Conservation (phyloP, 306 rosid species). For the Quercus engelmannii region DNA sequence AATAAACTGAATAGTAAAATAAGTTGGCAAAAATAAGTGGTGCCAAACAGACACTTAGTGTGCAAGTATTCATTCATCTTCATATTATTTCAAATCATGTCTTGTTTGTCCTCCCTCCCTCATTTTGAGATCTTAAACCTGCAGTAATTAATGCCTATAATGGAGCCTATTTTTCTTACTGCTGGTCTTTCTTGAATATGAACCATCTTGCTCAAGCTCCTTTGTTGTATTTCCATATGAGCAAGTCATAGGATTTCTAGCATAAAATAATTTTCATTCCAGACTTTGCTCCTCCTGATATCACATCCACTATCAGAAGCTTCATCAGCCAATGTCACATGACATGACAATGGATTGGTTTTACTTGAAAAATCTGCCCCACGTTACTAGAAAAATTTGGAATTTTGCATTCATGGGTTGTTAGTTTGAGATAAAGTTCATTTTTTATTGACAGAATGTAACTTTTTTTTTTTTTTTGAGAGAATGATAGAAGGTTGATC, state of each 20-base stretch:
- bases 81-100: neutral
- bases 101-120: neutral
- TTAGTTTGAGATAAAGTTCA: neutral
- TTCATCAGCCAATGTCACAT: neutral
- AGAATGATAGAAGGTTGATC: neutral
- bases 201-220: neutral
- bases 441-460: neutral
- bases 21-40: no score
- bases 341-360: neutral
- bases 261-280: neutral
- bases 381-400: neutral
- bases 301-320: neutral
- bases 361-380: neutral
- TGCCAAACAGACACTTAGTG: neutral
- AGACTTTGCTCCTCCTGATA: neutral
- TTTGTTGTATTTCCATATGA: neutral
- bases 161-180: neutral
- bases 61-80: neutral
- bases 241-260: neutral
- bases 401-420: no score
- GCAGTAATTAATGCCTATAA: neutral
- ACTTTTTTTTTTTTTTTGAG: neutral
- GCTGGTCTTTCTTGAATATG: neutral
- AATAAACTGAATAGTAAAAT: no score
- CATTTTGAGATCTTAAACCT: neutral